These are phyloP conservation scores for Pseudopyrenochaeta lycopersici DNA, from an alignment of 2,329 filamentous ascomycete species.

Conservation along the genomic window DNA sequence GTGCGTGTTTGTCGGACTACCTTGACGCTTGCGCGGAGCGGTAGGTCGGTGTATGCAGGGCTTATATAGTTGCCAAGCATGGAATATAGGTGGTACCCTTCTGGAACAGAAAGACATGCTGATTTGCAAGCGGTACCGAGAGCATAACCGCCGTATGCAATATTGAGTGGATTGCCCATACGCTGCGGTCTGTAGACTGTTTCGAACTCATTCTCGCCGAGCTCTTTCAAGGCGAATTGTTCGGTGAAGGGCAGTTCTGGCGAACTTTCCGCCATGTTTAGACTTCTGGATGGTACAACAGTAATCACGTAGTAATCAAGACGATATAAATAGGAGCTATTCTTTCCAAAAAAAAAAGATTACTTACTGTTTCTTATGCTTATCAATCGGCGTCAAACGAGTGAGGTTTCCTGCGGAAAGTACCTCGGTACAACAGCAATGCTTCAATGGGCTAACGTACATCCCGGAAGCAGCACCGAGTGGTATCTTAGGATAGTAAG, in stretches of 20 bases:
- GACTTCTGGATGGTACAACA: too few relatives aligned
- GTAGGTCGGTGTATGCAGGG: conserved; percentile 53
- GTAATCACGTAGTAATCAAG: too few relatives aligned
- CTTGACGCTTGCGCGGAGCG: conserved; percentile 50
- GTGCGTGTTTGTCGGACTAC: conserved; percentile 56
- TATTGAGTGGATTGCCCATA: conserved; percentile 47
- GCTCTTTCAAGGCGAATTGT: conserved; percentile 20
- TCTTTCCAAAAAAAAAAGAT: too few relatives aligned
- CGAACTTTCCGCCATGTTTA: conserved; percentile 4
- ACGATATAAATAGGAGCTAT: too few relatives aligned
- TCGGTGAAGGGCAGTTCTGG: conserved; percentile 18
- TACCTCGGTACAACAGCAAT: too few relatives aligned
- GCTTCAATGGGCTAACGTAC: too few relatives aligned
- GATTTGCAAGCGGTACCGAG: conserved; percentile 54
- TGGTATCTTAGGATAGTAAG: too few relatives aligned
- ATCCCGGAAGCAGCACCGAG: too few relatives aligned
- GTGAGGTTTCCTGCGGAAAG: too few relatives aligned
- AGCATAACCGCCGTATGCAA: conserved; percentile 59
- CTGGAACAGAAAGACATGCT: conserved; percentile 51
- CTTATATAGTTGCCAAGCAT: conserved; percentile 59
- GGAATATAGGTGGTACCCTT: conserved; percentile 56
- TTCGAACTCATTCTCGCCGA: conserved; percentile 19
- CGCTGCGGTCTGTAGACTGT: conserved; percentile 43
- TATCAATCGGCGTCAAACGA: too few relatives aligned
- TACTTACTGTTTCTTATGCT: too few relatives aligned